Percentiles rank a stretch among this genome's conserved stretches.
Conservation (phyloP, 1,139 yeast species). For the Casaregolazyma suthepensis region DNA sequence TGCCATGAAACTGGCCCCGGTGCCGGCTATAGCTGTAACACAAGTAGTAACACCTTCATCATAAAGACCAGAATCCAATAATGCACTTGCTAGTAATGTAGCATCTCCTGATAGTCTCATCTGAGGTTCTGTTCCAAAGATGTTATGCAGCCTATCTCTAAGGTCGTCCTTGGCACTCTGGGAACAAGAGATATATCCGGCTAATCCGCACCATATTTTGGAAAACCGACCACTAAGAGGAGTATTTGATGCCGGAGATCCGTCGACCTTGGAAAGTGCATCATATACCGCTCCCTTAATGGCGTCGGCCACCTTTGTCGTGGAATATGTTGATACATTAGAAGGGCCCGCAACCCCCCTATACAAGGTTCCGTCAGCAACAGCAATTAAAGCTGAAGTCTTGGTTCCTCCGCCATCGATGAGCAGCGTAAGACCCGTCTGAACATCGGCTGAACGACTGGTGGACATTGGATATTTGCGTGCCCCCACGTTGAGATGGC, state of each 20-base stretch:
- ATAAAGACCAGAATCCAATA: constrained; percentile 5
- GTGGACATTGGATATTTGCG: neutral
- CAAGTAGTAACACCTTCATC: constrained; percentile 12
- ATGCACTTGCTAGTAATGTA: constrained; percentile 14
- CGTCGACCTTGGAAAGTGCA: constrained; percentile 9
- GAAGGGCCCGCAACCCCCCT: constrained; percentile 9
- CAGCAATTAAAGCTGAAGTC: constrained; percentile 16
- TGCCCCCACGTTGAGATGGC: neutral
- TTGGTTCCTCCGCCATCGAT: constrained; percentile 22
- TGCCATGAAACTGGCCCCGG: constrained; percentile 25
- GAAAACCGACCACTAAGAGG: constrained; percentile 7
- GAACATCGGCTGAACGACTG: neutral
- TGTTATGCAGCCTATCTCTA: constrained; percentile 6
- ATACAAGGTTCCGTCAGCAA: constrained; percentile 3
- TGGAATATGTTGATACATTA: constrained; percentile 14
- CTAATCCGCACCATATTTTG: constrained; percentile 20
- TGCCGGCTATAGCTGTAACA: constrained; percentile 24
- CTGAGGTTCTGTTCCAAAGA: constrained; percentile 7
- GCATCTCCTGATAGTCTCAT: constrained; percentile 19
- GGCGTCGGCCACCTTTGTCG: constrained; percentile 8
- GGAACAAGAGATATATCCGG: constrained; percentile 17
- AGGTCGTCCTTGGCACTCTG: constrained; percentile 5
- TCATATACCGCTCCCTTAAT: constrained; percentile 9
- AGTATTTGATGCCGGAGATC: neutral
- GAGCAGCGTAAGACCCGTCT: constrained; percentile 6